Percentiles rank a stretch among this genome's conserved stretches.
Conservation (phyloP, 2,329 filamentous ascomycete genomes). For the Metarhizium album region DNA sequence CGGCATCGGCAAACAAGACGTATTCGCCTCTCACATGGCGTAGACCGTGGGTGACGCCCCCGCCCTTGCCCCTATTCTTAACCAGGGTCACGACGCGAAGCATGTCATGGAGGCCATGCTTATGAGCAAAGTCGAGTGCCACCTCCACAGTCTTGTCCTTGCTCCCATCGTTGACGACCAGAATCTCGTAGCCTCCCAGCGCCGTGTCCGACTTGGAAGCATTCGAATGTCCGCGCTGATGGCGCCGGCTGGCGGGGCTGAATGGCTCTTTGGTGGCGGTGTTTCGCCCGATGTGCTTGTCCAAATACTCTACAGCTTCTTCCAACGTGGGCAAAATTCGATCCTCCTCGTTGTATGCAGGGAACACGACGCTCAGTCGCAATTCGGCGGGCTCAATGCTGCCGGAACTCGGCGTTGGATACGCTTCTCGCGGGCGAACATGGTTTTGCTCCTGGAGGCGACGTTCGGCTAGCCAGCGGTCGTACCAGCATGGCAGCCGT, state of each 20-base stretch:
- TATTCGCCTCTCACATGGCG: conserved; percentile 83
- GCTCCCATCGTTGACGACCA: conserved; percentile 85
- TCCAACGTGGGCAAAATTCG: conserved; percentile 76
- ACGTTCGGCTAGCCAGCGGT: conserved; percentile 57
- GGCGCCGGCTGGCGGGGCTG: conserved; percentile 21
- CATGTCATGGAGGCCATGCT: conserved; percentile 63
- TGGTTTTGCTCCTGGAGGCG: conserved; percentile 34
- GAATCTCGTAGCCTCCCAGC: conserved; percentile 71
- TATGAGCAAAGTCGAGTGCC: conserved; percentile 67
- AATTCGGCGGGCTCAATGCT: conserved; percentile 65
- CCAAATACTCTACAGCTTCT: conserved; percentile 81
- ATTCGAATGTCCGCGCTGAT: conserved; percentile 16
- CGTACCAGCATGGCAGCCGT: conserved; percentile 77
- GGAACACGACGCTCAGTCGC: conserved; percentile 86
- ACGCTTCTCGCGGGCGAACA: conserved; percentile 24
- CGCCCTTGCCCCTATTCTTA: conserved; percentile 86
- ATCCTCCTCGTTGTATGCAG: conserved; percentile 88
- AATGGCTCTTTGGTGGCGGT: conserved; percentile 14
- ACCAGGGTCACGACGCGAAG: conserved; percentile 70
- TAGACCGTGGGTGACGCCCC: conserved; percentile 89
- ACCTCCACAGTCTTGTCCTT: conserved; percentile 71
- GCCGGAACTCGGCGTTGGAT: conserved; percentile 35
- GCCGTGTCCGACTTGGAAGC: conserved; percentile 2
- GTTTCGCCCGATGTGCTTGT: conserved; percentile 57
- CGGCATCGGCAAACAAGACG: conserved; percentile 88